These are phyloP conservation scores for Psilocybe cubensis DNA, from an alignment of 768 basidiomycete genomes.

Conservation along the genomic window DNA sequence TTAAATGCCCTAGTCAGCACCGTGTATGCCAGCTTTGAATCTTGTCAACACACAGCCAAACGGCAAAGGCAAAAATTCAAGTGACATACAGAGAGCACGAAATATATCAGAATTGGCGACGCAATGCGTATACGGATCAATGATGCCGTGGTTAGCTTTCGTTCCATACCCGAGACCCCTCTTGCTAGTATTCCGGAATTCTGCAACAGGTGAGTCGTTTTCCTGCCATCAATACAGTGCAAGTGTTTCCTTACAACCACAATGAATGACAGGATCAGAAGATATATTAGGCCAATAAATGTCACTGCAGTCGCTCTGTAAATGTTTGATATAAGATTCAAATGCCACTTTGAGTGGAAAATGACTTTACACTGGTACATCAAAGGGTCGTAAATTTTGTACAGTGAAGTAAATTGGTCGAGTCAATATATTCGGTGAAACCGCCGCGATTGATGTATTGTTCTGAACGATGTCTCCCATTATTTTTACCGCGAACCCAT, in stretches of 20 bases:
- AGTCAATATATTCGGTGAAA: constrained; percentile 15
- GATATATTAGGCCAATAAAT: constrained; percentile 20
- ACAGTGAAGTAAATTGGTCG: constrained; percentile 18
- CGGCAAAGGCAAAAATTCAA: neutral
- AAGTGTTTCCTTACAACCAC: constrained; percentile 15
- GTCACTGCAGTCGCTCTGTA: constrained; percentile 19
- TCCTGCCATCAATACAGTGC: neutral
- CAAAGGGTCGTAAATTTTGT: constrained; percentile 19
- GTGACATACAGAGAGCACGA: constrained; percentile 37
- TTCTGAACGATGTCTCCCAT: constrained; percentile 2
- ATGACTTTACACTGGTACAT: constrained; percentile 15
- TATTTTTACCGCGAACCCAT: constrained; percentile 10
- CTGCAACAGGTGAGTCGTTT: constrained; percentile 10
- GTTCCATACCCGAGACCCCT: constrained; percentile 32
- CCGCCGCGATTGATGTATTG: constrained; percentile 6
- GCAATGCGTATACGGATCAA: constrained; percentile 34
- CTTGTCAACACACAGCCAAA: neutral
- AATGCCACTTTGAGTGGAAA: neutral
- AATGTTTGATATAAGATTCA: neutral
- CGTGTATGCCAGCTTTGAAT: constrained; percentile 53
- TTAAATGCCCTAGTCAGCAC: constrained; percentile 61
- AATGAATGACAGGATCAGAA: constrained; percentile 19
- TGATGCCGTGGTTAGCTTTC: constrained; percentile 29
- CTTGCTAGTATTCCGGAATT: constrained; percentile 28
- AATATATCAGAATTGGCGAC: constrained; percentile 32